phyloP scores from a whole-genome alignment of 352 stramenopile genomes.

The Globisporangium lucens region DNA sequence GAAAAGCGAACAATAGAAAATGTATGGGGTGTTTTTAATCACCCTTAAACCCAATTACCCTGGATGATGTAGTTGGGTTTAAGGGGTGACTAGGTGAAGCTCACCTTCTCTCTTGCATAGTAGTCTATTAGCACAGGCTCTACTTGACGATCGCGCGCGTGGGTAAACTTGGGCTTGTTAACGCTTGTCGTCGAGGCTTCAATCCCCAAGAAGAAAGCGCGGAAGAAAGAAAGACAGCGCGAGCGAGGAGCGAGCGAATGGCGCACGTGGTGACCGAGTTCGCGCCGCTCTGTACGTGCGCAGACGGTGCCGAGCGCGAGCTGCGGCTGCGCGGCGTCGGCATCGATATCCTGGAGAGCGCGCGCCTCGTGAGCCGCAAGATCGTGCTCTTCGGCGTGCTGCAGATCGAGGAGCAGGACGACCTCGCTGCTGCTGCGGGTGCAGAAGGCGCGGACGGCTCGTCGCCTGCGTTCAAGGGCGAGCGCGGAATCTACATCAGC shows the following conservation, averaged over 20 bases:
- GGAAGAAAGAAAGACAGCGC: background rate
- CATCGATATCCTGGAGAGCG: slow-evolving; percentile 48
- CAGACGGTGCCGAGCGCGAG: slow-evolving; percentile 18
- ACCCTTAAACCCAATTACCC: too few relatives aligned
- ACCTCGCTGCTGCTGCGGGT: background rate
- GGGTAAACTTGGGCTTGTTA: too few relatives aligned
- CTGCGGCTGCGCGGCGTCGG: slow-evolving; percentile 41
- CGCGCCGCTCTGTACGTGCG: slow-evolving; percentile 60
- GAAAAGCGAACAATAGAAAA: too few relatives aligned
- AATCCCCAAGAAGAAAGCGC: background rate
- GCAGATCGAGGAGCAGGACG: slow-evolving; percentile 26
- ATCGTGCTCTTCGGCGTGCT: slow-evolving; percentile 56
- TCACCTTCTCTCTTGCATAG: too few relatives aligned
- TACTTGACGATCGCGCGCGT: too few relatives aligned
- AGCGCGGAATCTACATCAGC: slow-evolving; percentile 58
- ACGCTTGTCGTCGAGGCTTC: background rate
- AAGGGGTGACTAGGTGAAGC: too few relatives aligned
- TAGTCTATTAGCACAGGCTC: too few relatives aligned
- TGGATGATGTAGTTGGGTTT: too few relatives aligned
- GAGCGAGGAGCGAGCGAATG: slow-evolving; percentile 1
- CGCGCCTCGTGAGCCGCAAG: slow-evolving; percentile 43
- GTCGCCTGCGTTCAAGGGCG: slow-evolving; percentile 10
- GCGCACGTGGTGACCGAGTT: slow-evolving; percentile 19
- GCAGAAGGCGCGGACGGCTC: background rate
- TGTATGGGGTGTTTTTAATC: too few relatives aligned